phyloP scores from a whole-genome alignment of 371 early-diverging fungal species.

The Haplosporangium sp. region DNA sequence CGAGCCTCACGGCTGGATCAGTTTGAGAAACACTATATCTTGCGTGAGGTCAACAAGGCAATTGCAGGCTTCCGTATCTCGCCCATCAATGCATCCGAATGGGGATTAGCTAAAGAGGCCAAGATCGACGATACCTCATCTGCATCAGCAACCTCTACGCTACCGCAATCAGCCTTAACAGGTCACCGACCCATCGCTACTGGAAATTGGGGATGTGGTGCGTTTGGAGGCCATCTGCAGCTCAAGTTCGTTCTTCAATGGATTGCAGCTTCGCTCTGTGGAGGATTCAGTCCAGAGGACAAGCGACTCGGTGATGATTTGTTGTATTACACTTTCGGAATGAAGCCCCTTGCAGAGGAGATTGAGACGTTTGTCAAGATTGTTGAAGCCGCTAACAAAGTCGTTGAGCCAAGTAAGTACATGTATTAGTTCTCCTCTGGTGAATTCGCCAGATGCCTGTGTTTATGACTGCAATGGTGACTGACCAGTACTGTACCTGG shows the following conservation, averaged over 20 bases:
- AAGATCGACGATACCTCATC: background rate
- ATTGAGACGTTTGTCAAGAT: slow-evolving; percentile 37
- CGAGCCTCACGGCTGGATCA: slow-evolving; percentile 41
- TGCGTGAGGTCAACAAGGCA: slow-evolving; percentile 52
- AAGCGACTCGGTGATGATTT: slow-evolving; percentile 22
- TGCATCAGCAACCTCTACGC: background rate
- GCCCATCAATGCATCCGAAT: slow-evolving; percentile 44
- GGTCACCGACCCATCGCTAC: slow-evolving; percentile 55
- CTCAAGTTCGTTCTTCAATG: slow-evolving; percentile 66
- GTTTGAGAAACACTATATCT: slow-evolving; percentile 25
- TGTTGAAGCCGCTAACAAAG: slow-evolving; percentile 11
- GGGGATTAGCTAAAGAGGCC: slow-evolving; percentile 31
- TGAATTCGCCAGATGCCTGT: background rate
- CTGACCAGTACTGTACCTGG: background rate
- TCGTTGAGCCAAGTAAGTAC: slow-evolving; percentile 36
- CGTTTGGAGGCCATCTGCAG: slow-evolving; percentile 66
- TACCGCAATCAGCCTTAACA: too few relatives aligned
- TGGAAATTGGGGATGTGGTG: slow-evolving; percentile 70
- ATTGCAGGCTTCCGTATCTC: slow-evolving; percentile 37
- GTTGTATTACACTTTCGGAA: slow-evolving; percentile 49
- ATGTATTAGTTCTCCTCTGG: background rate
- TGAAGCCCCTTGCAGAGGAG: slow-evolving; percentile 25
- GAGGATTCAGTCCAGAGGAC: slow-evolving; percentile 8
- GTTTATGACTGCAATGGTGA: too few relatives aligned
- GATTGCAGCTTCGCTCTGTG: slow-evolving; percentile 56